phyloP scores from a whole-genome alignment of 768 basidiomycete species.

The Hysterangium stoloniferum region DNA sequence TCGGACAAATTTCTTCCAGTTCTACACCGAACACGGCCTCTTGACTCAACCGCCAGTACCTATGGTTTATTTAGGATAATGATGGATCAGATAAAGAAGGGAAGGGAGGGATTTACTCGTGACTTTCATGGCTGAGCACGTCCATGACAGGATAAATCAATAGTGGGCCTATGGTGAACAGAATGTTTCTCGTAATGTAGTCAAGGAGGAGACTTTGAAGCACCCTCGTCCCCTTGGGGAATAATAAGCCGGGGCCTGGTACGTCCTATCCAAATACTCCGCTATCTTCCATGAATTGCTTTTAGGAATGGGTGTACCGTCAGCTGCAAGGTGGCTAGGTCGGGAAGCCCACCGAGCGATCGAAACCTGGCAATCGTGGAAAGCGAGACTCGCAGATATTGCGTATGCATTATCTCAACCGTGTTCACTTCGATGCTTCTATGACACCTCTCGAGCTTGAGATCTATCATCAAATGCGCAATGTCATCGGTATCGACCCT shows the following conservation, averaged over 20 bases:
- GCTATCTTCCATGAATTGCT: conserved; percentile 40
- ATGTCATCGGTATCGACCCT: conserved; percentile 94
- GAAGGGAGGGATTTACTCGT: no score
- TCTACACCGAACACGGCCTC: conserved; percentile 31
- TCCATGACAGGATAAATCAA: no score
- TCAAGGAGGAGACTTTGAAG: conserved; percentile 32
- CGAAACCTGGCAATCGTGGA: conserved; percentile 88
- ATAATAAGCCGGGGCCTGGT: conserved; percentile 33
- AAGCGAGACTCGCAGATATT: conserved; percentile 94
- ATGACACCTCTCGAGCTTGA: conserved; percentile 94
- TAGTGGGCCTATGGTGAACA: no score
- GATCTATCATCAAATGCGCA: conserved; percentile 96
- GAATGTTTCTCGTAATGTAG: no score
- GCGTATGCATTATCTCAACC: conserved; percentile 83
- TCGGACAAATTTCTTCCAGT: conserved; percentile 30
- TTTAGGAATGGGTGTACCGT: conserved; percentile 28
- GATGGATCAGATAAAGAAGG: no score
- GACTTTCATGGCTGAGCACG: no score
- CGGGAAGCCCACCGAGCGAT: conserved; percentile 88
- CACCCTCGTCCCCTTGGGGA: conserved; percentile 30
- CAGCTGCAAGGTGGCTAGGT: conserved; percentile 89
- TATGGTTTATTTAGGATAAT: no score
- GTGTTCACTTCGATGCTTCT: conserved; percentile 89
- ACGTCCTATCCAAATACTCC: conserved; percentile 40
- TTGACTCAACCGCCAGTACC: conserved; percentile 34